These are phyloP conservation scores for Diddensiella santjacobensis DNA, from an alignment of 805 yeast genomes.

Conservation along the genomic window DNA sequence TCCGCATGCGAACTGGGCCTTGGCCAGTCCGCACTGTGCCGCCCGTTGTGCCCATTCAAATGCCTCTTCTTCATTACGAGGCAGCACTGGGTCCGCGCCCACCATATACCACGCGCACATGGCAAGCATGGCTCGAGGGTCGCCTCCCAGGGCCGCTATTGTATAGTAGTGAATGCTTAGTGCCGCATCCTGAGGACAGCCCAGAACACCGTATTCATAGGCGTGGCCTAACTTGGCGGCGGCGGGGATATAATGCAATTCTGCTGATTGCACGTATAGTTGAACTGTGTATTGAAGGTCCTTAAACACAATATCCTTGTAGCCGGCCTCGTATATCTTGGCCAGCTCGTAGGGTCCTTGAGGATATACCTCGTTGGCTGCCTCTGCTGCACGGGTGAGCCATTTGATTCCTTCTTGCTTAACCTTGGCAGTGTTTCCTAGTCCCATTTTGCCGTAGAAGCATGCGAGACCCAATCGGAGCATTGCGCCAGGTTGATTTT, in stretches of 20 bases:
- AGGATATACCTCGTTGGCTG: constrained; percentile 76
- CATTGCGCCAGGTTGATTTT: constrained; percentile 97
- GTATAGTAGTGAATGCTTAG: constrained; percentile 90
- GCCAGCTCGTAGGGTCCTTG: constrained; percentile 96
- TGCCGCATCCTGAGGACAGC: constrained; percentile 72
- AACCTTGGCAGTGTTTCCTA: constrained; percentile 56
- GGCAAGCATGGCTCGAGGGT: constrained; percentile 85
- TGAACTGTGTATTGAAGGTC: constrained; percentile 83
- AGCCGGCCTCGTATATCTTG: constrained; percentile 77
- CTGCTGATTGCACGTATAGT: constrained; percentile 82
- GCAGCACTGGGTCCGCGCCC: constrained; percentile 81
- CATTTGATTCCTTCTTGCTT: constrained; percentile 88
- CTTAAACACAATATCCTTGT: constrained; percentile 77
- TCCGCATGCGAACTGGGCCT: constrained; percentile 83
- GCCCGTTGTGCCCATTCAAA: constrained; percentile 93
- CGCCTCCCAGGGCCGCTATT: constrained; percentile 84
- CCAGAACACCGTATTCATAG: constrained; percentile 72
- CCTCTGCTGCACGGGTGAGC: constrained; percentile 81
- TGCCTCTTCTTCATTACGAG: constrained; percentile 76
- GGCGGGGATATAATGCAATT: constrained; percentile 77
- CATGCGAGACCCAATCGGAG: constrained; percentile 84
- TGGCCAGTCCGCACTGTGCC: constrained; percentile 66
- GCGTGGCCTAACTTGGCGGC: constrained; percentile 75
- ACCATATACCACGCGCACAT: constrained; percentile 96
- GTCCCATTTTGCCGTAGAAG: constrained; percentile 80